These are phyloP conservation scores for Sporothrix schenckii DNA, from an alignment of 2,329 filamentous ascomycete genomes.

Conservation along the genomic window DNA sequence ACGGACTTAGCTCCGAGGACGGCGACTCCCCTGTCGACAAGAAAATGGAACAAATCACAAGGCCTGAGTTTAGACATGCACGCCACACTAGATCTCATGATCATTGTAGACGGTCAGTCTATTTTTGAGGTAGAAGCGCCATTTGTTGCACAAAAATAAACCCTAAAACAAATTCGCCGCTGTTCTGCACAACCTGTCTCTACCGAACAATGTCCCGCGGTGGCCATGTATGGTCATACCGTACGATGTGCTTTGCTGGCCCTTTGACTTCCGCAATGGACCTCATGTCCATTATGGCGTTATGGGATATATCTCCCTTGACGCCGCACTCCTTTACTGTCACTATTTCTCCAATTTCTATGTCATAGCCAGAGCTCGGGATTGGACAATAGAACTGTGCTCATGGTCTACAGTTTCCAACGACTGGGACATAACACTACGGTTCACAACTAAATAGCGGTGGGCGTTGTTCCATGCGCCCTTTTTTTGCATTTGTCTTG, in stretches of 20 bases:
- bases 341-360: background rate
- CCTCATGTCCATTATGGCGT: no score
- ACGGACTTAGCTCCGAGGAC: no score
- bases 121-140: background rate
- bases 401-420: background rate
- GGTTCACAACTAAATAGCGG: background rate
- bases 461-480: constrained; percentile 8
- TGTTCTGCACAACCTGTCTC: constrained; percentile 11
- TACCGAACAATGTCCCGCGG: background rate
- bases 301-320: no score
- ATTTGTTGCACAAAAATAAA: background rate
- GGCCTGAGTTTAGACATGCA: no score
- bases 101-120: background rate
- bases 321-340: no score
- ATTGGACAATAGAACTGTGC: background rate
- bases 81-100: background rate
- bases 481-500: background rate
- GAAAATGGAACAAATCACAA: no score
- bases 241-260: background rate
- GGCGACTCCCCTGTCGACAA: no score
- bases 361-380: background rate
- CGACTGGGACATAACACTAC: background rate
- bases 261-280: no score
- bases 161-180: no score
- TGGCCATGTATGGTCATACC: background rate